These are phyloP conservation scores for Penicillium atrosanguineum DNA, from an alignment of 495 filamentous ascomycete species.

Conservation along the genomic window DNA sequence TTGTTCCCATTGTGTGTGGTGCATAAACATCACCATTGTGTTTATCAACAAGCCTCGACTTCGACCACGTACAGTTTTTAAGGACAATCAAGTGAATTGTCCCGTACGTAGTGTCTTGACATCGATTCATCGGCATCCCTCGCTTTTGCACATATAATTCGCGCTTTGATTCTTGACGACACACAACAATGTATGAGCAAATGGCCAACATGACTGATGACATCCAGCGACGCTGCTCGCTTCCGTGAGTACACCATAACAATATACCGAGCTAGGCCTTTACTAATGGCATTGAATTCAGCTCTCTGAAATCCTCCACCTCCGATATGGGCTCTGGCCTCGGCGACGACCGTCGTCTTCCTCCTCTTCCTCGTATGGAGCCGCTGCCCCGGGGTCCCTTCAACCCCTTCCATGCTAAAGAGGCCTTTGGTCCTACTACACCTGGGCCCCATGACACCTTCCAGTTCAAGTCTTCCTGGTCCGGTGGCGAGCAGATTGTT, in stretches of 20 bases:
- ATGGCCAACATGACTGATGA: constrained; percentile 34
- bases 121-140: constrained; percentile 10
- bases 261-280: background rate
- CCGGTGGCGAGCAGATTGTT: constrained; percentile 30
- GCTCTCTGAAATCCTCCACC: constrained; percentile 20
- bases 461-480: constrained; percentile 39
- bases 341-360: constrained; percentile 40
- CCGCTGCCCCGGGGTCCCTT: constrained; percentile 45
- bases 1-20: constrained; percentile 17
- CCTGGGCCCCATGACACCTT: constrained; percentile 38
- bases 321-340: constrained; percentile 18
- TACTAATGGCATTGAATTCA: background rate
- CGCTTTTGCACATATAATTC: constrained; percentile 20
- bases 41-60: background rate
- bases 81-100: background rate
- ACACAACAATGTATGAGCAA: constrained; percentile 33
- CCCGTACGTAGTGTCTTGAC: constrained; percentile 20
- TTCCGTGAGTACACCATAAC: constrained; percentile 38
- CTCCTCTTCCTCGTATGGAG: constrained; percentile 42
- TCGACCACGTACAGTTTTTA: constrained; percentile 9
- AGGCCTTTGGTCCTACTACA: constrained; percentile 34
- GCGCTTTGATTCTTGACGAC: constrained; percentile 12
- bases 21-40: constrained; percentile 22
- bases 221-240: constrained; percentile 34
- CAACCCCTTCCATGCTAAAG: constrained; percentile 36